Percentiles rank a stretch among this genome's conserved stretches.
phyloP scores from a whole-genome alignment of 1,284 basidiomycete species.

The Amylostereum areolatum region DNA sequence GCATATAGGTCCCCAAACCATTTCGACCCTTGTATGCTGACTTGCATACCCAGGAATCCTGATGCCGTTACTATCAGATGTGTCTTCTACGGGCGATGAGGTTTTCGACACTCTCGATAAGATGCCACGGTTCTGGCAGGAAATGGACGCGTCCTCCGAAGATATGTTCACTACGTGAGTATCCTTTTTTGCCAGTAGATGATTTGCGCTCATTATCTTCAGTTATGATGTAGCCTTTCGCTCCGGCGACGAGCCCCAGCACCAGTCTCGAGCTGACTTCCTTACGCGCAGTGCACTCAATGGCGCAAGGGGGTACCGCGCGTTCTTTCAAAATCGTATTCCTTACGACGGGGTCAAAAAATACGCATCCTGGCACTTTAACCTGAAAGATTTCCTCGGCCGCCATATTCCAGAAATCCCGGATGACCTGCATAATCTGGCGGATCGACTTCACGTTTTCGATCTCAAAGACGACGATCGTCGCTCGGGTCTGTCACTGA shows the following conservation, averaged over 20 bases:
- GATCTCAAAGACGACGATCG: slow-evolving; percentile 33
- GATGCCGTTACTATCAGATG: slow-evolving; percentile 26
- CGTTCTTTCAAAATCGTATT: slow-evolving; percentile 41
- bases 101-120: slow-evolving; percentile 38
- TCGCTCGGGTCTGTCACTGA: slow-evolving; percentile 31
- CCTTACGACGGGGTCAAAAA: slow-evolving; percentile 32
- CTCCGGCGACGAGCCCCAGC: slow-evolving; percentile 39
- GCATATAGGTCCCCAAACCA: slow-evolving; percentile 7
- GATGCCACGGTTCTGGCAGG: slow-evolving; percentile 52
- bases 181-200: background rate
- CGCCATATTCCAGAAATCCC: slow-evolving; percentile 34
- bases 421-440: slow-evolving; percentile 25
- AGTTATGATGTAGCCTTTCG: slow-evolving; percentile 61
- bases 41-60: slow-evolving; percentile 12
- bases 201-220: slow-evolving; percentile 3
- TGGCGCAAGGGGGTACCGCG: slow-evolving; percentile 44
- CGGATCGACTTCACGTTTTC: slow-evolving; percentile 34
- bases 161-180: slow-evolving; percentile 53
- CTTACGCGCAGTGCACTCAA: slow-evolving; percentile 45
- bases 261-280: slow-evolving; percentile 46
- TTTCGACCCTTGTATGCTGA: too few species aligned
- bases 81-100: slow-evolving; percentile 20
- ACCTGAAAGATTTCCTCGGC: slow-evolving; percentile 38
- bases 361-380: slow-evolving; percentile 45
- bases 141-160: slow-evolving; percentile 37